phyloP scores from a whole-genome alignment of 2,329 filamentous ascomycete species.

The Aureobasidium leucospermi region DNA sequence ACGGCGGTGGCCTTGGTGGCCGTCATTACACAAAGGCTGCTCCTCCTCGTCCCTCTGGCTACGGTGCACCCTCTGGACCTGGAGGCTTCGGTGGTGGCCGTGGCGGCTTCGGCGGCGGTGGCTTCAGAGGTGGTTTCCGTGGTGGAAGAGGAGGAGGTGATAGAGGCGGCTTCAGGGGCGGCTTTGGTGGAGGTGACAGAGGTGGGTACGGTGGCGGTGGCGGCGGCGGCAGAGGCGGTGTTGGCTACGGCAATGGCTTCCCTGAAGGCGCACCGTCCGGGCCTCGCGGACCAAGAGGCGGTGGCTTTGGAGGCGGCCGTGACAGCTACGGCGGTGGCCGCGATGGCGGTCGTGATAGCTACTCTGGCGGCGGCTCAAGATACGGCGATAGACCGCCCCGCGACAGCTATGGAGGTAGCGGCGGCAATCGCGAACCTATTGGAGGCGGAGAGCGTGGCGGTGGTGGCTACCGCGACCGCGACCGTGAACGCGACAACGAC shows the following conservation, averaged over 20 bases:
- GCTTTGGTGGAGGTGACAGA: slow-evolving; percentile 34
- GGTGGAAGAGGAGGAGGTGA: slow-evolving; percentile 34
- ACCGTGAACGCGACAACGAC: slow-evolving; percentile 44
- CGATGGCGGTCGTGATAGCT: slow-evolving; percentile 22
- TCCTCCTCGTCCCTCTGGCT: slow-evolving; percentile 62
- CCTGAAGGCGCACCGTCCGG: slow-evolving; percentile 44
- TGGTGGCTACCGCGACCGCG: slow-evolving; percentile 45
- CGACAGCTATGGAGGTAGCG: slow-evolving; percentile 51
- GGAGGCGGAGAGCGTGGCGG: slow-evolving; percentile 32
- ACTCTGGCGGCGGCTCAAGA: slow-evolving; percentile 16
- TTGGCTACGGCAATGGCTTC: slow-evolving; percentile 38
- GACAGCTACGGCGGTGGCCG: slow-evolving; percentile 22
- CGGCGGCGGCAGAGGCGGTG: slow-evolving; percentile 35
- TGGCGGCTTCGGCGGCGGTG: slow-evolving; percentile 41
- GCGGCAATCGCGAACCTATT: slow-evolving; percentile 31
- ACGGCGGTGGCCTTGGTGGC: slow-evolving; percentile 86
- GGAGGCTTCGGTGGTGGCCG: slow-evolving; percentile 46
- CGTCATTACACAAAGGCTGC: slow-evolving; percentile 84
- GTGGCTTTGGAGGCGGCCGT: slow-evolving; percentile 25
- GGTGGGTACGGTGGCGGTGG: slow-evolving; percentile 27
- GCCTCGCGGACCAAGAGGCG: slow-evolving; percentile 27
- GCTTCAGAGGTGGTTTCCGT: slow-evolving; percentile 41
- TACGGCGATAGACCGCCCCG: slow-evolving; percentile 55
- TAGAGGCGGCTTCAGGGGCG: slow-evolving; percentile 23
- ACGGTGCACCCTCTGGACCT: slow-evolving; percentile 49